A percentile compares a stretch with the other conserved stretches of the same genome.
phyloP scores from a whole-genome alignment of 2,329 filamentous ascomycete genomes.

The Fusarium graminum region DNA sequence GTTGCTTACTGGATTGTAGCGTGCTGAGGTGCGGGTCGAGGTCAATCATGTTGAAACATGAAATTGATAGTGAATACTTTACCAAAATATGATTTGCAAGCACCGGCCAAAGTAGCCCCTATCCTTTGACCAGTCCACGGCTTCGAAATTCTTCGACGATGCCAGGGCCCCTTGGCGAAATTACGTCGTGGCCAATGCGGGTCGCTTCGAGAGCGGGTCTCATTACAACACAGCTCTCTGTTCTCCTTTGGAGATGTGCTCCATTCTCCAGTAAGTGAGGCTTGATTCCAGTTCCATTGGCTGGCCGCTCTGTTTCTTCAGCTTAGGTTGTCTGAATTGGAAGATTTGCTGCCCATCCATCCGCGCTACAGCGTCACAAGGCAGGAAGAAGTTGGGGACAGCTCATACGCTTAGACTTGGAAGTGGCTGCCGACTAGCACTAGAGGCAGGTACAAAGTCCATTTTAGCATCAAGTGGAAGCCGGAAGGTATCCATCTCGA shows the following conservation, averaged over 20 bases:
- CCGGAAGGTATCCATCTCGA: constrained; percentile 25
- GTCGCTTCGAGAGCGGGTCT: constrained; percentile 46
- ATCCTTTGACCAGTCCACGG: constrained; percentile 23
- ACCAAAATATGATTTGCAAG: neutral
- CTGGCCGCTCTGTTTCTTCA: constrained; percentile 16
- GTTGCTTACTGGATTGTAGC: constrained; percentile 8
- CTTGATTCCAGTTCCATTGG: constrained; percentile 29
- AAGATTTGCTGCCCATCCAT: constrained; percentile 20
- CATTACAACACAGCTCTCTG: constrained; percentile 40
- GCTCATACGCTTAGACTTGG: constrained; percentile 25
- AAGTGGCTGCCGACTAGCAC: constrained; percentile 31
- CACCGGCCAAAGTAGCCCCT: constrained; percentile 13
- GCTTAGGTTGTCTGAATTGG: constrained; percentile 3
- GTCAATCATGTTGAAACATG: constrained; percentile 23
- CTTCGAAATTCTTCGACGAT: constrained; percentile 33
- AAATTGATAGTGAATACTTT: constrained; percentile 5
- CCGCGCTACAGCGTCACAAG: constrained; percentile 9
- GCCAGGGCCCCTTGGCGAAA: constrained; percentile 44
- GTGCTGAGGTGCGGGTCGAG: constrained; percentile 28
- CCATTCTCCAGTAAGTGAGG: constrained; percentile 6
- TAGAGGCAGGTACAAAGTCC: constrained; percentile 9
- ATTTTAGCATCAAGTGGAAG: constrained; percentile 12
- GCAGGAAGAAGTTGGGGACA: constrained; percentile 19
- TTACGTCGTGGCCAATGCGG: constrained; percentile 48
- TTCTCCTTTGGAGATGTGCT: constrained; percentile 18